These are phyloP conservation scores for Ascochyta koolunga DNA, from an alignment of 2,329 filamentous ascomycete genomes.

Conservation along the genomic window DNA sequence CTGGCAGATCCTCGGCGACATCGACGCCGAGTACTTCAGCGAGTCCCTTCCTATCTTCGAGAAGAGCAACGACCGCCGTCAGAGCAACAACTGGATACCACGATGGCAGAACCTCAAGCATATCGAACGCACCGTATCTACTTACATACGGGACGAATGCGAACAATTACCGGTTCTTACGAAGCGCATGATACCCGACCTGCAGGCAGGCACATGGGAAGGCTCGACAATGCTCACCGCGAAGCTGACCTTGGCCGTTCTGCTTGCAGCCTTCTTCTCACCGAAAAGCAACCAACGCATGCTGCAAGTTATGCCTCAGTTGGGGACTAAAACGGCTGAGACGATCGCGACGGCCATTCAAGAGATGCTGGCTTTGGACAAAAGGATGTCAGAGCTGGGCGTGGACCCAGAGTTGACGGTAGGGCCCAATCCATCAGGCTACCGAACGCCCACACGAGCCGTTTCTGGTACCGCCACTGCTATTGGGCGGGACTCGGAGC, in stretches of 20 bases:
- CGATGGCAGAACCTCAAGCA: conserved; percentile 61
- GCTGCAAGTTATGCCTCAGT: conserved; percentile 48
- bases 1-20: conserved; percentile 56
- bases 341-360: conserved; percentile 50
- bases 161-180: conserved; percentile 48
- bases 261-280: conserved; percentile 56
- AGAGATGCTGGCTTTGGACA: conserved; percentile 47
- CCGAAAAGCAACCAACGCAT: conserved; percentile 57
- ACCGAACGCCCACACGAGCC: conserved; percentile 41
- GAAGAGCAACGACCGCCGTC: conserved; percentile 49
- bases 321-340: conserved; percentile 46
- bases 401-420: conserved; percentile 45
- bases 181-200: conserved; percentile 52
- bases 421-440: conserved; percentile 41
- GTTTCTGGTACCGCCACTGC: conserved; percentile 35
- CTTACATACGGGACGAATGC: conserved; percentile 56
- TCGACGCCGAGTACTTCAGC: conserved; percentile 57
- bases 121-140: conserved; percentile 55
- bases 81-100: conserved; percentile 57
- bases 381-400: conserved; percentile 44
- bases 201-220: conserved; percentile 57
- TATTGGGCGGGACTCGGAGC: conserved; percentile 50
- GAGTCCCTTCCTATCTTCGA: conserved; percentile 53
- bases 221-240: conserved; percentile 49
- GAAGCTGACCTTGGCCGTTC: conserved; percentile 56